Evolutionary conservation across 2,329 filamentous ascomycete species (phyloP).

Genomic region (Aspergillus brunneoviolaceus): DNA sequence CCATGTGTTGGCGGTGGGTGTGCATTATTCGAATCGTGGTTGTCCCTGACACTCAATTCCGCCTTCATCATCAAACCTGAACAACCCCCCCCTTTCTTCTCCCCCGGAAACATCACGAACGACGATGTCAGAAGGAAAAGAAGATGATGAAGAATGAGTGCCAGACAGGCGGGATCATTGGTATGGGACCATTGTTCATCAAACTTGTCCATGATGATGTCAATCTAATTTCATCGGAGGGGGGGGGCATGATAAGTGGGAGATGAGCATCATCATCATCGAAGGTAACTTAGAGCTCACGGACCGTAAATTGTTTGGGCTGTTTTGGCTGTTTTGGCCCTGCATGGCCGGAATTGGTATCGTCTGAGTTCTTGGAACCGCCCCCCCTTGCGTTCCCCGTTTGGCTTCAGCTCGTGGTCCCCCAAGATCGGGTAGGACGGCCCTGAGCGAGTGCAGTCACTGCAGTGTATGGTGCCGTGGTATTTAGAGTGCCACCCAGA

Average conservation of each 20-base stretch:
- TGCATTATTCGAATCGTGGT: neutral
- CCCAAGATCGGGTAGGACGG: constrained; percentile 20
- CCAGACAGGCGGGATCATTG: neutral
- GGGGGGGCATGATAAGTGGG: neutral
- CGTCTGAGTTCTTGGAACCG: constrained; percentile 12
- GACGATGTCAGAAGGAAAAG: neutral
- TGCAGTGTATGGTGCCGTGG: neutral
- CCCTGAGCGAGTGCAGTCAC: constrained; percentile 9
- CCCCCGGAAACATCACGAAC: neutral
- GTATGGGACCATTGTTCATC: neutral
- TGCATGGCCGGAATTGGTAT: constrained; percentile 18
- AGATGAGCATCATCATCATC: neutral
- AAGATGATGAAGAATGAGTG: neutral
- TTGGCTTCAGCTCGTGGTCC: constrained; percentile 21
- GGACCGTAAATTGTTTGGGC: constrained; percentile 2
- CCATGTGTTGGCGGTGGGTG: too few species aligned
- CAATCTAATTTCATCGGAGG: neutral
- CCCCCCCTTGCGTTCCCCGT: constrained; percentile 21
- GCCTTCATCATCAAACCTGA: neutral
- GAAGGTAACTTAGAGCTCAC: neutral
- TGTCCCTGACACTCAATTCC: neutral
- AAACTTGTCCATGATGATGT: neutral
- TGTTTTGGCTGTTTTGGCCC: constrained; percentile 22
- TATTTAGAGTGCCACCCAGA: neutral
- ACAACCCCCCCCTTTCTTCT: neutral